A percentile compares a stretch with the other conserved stretches of the same genome.
Conservation (phyloP, 352 stramenopile species). For the Pythium phragmitis region DNA sequence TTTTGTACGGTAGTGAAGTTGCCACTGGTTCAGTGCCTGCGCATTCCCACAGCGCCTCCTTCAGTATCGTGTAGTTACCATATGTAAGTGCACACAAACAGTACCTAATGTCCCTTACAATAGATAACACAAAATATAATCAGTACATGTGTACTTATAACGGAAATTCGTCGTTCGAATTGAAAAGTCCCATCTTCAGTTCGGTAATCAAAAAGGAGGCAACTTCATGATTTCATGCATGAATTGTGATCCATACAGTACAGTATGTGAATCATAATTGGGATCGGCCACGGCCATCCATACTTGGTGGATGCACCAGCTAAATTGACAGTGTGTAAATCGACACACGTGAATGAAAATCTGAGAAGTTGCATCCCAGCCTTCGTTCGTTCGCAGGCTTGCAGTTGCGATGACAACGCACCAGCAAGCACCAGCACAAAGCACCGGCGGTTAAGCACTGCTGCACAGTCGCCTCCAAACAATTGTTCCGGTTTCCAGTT, state of each 20-base stretch:
- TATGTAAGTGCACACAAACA: too few species aligned
- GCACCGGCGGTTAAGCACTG: neutral
- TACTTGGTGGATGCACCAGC: neutral
- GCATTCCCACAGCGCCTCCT: slow-evolving; percentile 5
- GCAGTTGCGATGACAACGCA: slow-evolving; percentile 6
- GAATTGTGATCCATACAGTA: neutral
- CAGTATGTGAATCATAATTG: neutral
- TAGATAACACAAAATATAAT: too few species aligned
- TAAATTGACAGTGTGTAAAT: neutral
- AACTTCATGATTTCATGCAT: too few species aligned
- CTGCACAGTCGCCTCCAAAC: neutral
- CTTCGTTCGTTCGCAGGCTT: slow-evolving; percentile 10
- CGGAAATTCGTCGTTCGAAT: neutral
- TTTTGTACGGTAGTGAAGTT: slow-evolving; percentile 4
- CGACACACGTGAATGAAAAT: slow-evolving; percentile 15
- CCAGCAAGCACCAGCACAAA: neutral
- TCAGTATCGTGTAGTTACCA: too few species aligned
- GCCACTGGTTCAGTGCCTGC: neutral
- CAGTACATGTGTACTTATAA: neutral
- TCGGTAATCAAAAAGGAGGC: too few species aligned
- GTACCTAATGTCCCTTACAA: too few species aligned
- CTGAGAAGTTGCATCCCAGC: slow-evolving; percentile 14
- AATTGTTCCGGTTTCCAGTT: neutral
- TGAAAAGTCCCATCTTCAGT: neutral
- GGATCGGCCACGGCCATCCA: too few species aligned